Base-by-base conservation (phyloP, 2,329 filamentous ascomycete genomes). In the Apiospora malaysiana region DNA sequence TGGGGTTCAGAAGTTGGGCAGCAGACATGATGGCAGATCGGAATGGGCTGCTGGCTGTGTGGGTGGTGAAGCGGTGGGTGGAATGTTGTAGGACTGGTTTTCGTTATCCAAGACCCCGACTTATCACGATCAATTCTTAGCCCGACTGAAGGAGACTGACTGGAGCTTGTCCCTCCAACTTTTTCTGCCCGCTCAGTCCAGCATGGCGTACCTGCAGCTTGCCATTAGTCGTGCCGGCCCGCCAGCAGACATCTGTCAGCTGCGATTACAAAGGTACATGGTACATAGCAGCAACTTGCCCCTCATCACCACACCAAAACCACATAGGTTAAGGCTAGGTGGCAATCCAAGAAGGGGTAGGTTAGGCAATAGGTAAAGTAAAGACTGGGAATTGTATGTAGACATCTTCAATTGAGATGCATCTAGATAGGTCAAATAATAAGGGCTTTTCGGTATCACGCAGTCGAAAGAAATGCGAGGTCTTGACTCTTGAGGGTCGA, bases 1-100 rank as follows among this genome's bases (percentile, higher is more conserved):
- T 99, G 73, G 96, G 96, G 85, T 99, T 99, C 76, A 99, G 92
- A 80, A 99, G 91, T 86, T 98, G 95, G 80, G 96, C 95, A 78
- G 96, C 96, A 85, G 95, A 98, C 96, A 98, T 98, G 73, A 76
- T 83, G 73, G 56, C 18, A 23, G 56, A 40, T 63, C 56, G 18
- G 21, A 63, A 63, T 63, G 21, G 56, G 56, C 56, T 63, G 56
- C 56, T 63, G 21, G 32, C 56, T 63, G 56, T 63, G 32, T 63
- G 32, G 56, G 56, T 63, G 56, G 56, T 63, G 56, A 63, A 63
- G 56, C 56, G 56, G 56, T 63, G 56, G 56, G 56, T 63, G 56
- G n/a, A 40, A 40, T 63, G 21, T 21, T 14, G 56, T 40, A 40
- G 56, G 32, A 40, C n/a, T 63, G 56, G 56, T 63, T 63, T 63